Conservation (phyloP, 257 asterid genomes). For the Coffea eugenioides region DNA sequence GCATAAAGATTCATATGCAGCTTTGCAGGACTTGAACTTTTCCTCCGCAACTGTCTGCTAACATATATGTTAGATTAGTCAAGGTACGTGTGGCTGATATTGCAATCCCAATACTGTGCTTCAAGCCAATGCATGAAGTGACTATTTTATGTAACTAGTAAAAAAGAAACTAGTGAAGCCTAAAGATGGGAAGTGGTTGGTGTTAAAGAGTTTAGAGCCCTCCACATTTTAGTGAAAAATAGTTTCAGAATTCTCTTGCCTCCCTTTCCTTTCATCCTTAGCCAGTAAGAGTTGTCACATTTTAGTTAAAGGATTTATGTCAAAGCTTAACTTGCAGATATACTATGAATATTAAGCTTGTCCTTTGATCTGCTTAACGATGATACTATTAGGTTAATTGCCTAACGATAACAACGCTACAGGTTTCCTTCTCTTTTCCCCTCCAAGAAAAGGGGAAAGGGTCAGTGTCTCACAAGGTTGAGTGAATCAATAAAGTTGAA, state of each 20-base stretch:
- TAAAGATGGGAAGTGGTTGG: no score
- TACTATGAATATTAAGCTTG: no score
- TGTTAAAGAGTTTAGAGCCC: no score
- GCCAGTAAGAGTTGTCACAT: not conserved
- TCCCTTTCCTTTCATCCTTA: not conserved
- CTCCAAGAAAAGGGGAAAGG: not conserved
- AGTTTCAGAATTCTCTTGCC: not conserved
- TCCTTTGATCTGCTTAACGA: no score
- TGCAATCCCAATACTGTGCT: no score
- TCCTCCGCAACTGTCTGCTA: constrained; percentile 67
- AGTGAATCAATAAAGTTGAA: no score
- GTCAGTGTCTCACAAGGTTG: not conserved
- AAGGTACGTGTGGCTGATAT: no score
- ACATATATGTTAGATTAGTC: not conserved
- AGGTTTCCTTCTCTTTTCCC: not conserved
- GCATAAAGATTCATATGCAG: constrained; percentile 76
- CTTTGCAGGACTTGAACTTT: constrained; percentile 81
- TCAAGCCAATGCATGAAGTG: no score
- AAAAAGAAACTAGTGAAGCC: no score
- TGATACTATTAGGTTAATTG: not conserved
- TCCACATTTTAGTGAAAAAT: no score
- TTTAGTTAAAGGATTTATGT: not conserved
- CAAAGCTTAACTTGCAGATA: no score
- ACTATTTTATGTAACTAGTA: no score
- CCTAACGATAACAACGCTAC: not conserved